phyloP scores from a whole-genome alignment of 495 filamentous ascomycete species.

The Aspergillus haitiensis region DNA sequence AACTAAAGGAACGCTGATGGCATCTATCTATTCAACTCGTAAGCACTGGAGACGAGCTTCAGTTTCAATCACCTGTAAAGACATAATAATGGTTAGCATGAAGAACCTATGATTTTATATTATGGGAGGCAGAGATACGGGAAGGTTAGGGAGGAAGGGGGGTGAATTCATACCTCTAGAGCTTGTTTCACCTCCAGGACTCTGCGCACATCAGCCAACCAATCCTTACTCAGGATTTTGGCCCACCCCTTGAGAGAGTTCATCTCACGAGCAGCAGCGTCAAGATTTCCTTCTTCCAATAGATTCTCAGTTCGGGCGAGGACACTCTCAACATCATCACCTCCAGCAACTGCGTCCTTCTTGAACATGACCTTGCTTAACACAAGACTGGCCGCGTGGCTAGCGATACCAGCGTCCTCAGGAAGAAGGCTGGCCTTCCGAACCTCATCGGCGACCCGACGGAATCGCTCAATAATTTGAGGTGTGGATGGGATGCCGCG shows the following conservation, averaged over 20 bases:
- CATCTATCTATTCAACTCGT: conserved; percentile 47
- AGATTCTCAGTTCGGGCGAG: conserved; percentile 82
- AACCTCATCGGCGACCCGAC: conserved; percentile 88
- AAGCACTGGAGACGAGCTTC: conserved; percentile 53
- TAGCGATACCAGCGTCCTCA: conserved; percentile 89
- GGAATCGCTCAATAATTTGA: conserved; percentile 92
- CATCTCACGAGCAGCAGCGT: conserved; percentile 91
- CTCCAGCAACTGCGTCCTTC: conserved; percentile 81
- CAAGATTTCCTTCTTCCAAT: conserved; percentile 88
- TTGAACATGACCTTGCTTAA: conserved; percentile 92
- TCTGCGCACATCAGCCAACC: conserved; percentile 82
- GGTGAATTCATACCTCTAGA: conserved; percentile 69
- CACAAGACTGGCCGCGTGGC: conserved; percentile 82
- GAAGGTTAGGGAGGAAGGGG: neutral
- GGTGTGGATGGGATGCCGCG: conserved; percentile 78
- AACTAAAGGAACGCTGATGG: conserved; percentile 35
- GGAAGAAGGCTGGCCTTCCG: conserved; percentile 90
- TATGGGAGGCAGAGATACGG: neutral
- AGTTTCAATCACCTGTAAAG: conserved; percentile 50
- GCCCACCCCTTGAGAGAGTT: conserved; percentile 90
- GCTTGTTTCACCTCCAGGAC: conserved; percentile 95
- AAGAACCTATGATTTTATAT: neutral
- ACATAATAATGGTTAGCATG: conserved; percentile 28
- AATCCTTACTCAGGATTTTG: conserved; percentile 88
- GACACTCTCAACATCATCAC: conserved; percentile 93